These are phyloP conservation scores for Aspergillus aculeatus DNA, from an alignment of 2,329 filamentous ascomycete species.

Conservation along the genomic window DNA sequence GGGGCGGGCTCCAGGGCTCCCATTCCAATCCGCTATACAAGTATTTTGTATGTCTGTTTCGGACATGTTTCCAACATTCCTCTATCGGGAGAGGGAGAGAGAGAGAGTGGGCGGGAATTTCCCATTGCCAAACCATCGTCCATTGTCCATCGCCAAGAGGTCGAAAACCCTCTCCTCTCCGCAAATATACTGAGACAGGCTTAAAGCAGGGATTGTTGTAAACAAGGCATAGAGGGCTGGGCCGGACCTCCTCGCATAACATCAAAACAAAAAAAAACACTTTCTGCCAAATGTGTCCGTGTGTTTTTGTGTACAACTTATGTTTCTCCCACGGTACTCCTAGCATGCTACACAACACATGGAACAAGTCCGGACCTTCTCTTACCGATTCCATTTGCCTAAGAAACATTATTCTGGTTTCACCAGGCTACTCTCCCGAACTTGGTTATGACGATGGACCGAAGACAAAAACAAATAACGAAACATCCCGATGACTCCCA, in stretches of 20 bases:
- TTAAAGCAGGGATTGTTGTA: conserved; percentile 8
- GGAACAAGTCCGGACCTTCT: not conserved
- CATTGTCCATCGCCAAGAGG: conserved; percentile 4
- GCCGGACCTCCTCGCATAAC: conserved; percentile 2
- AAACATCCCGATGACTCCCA: not conserved
- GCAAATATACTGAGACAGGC: conserved; percentile 7
- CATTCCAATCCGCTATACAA: conserved; percentile 3
- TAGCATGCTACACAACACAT: not conserved
- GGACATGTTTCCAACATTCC: conserved; percentile 1
- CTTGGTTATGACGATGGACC: not conserved
- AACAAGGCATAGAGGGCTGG: conserved; percentile 3
- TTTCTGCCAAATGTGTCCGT: too few species aligned
- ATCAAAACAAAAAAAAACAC: not conserved
- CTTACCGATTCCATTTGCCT: not conserved
- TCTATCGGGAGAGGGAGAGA: not conserved
- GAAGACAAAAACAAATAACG: not conserved
- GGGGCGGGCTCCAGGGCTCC: not conserved
- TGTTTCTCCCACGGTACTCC: not conserved
- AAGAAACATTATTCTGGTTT: not conserved
- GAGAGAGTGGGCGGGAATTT: conserved; percentile 2
- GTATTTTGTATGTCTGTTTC: too few species aligned
- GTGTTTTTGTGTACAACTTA: too few species aligned
- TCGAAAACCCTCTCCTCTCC: not conserved
- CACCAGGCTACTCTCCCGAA: too few species aligned
- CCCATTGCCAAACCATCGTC: not conserved